These are phyloP conservation scores for Quercus robur DNA, from an alignment of 306 rosid genomes.

Conservation along the genomic window DNA sequence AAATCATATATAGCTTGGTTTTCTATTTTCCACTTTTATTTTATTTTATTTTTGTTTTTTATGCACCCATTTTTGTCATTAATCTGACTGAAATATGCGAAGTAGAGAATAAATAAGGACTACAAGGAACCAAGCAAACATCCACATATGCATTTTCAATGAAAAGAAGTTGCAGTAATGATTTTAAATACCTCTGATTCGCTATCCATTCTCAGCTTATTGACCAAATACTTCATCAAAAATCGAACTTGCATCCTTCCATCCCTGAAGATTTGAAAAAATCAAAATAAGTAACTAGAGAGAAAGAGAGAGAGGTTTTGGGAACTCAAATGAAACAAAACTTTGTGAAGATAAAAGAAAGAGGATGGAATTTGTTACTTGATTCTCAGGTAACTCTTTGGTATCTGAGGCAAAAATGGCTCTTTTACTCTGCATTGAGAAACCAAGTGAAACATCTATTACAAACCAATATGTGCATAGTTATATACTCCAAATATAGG, in stretches of 20 bases:
- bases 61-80: conserved; percentile 3
- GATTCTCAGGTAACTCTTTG: conserved; percentile 91
- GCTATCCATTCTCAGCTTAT: conserved; percentile 73
- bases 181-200: conserved; percentile 83
- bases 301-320: not conserved
- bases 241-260: conserved; percentile 93
- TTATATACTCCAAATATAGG: conserved; percentile 4
- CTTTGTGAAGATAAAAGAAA: not conserved
- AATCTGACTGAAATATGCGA: conserved; percentile 14
- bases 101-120: conserved; percentile 4
- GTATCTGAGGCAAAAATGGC: conserved; percentile 86
- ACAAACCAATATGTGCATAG: not conserved
- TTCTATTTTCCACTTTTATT: not conserved
- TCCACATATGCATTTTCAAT: not conserved
- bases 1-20: conserved; percentile 21
- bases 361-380: conserved; percentile 40
- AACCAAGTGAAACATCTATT: not conserved
- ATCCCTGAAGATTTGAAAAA: conserved; percentile 46
- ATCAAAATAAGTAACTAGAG: not conserved
- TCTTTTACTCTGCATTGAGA: conserved; percentile 65
- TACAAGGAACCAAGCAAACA: not conserved
- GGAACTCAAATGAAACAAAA: not conserved
- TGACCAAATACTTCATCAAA: conserved; percentile 81
- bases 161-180: not conserved
- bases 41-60: not conserved